Base-by-base conservation (phyloP, 169 alveolate genomes). In the Plasmodium adleri region DNA sequence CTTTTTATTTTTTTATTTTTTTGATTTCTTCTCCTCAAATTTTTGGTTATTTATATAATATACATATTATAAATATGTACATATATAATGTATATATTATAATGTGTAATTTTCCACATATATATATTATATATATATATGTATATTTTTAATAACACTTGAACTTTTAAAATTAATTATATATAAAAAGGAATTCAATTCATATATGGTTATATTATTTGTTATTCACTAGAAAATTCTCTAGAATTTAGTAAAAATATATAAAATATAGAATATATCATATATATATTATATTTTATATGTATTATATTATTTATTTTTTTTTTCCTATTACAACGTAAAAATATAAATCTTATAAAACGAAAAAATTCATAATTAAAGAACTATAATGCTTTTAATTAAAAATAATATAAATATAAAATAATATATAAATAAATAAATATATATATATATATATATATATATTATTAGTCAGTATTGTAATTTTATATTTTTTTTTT, bases 1-100 rank as follows among this genome's bases (percentile, higher is more conserved):
- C 50, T 45, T 13, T 68, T 45, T n/a, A n/a, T 7, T 64, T 64
- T 64, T 64, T 64, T 26, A 9, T 63, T 26, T 24, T 28, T 66
- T 39, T 66, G 12, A 10, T 28, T 10, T 66, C 15, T 66, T 32
- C 22, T 66, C 20, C 22, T 28, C 43, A 28, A 28, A 28, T 66
- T 66, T 66, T 32, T 39, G 15, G 5, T 20, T 60, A 15, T 60
- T 60, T 60, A 32, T 32, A 32, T 32, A 32, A 32, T 32, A 32
- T 32, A 32, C 45, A 6, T 32, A 5, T 32, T 32, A 32, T 32
- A 32, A 32, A 32, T 32, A 32, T 32, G 45, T 32, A 32, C 45
- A 32, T 32, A 32, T 32, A 32, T 32, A 32, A 32, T 32, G 45
- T 32, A 32, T 32, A 32, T 32, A 32, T 32, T 56, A 15, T 56